Conservation (phyloP, 805 yeast genomes). For the Saccharomycopsis sp. region DNA sequence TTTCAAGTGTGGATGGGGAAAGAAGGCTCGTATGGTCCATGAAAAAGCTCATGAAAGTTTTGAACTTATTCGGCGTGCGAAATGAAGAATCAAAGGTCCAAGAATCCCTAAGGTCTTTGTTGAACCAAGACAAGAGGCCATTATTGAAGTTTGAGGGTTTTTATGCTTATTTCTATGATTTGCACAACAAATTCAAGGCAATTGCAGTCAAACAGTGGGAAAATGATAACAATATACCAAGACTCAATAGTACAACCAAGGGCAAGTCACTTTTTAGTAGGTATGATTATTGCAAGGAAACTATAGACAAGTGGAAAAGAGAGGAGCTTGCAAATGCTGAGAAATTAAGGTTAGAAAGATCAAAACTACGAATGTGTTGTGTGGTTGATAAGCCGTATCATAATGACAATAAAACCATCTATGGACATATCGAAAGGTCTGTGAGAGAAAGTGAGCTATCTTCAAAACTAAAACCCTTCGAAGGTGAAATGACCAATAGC, state of each 20-base stretch:
- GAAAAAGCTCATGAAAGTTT: slow-evolving; percentile 3
- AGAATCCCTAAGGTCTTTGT: background rate
- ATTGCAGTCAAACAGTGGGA: slow-evolving; percentile 16
- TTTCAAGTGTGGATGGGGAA: slow-evolving; percentile 10
- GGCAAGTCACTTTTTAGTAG: slow-evolving; percentile 9
- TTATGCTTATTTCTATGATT: slow-evolving; percentile 13
- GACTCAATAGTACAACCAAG: slow-evolving; percentile 1
- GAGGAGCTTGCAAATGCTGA: background rate
- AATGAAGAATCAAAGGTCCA: background rate
- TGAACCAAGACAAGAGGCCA: slow-evolving; percentile 4
- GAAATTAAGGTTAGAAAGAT: background rate
- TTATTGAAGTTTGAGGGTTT: slow-evolving; percentile 4
- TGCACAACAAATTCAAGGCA: slow-evolving; percentile 9
- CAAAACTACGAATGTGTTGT: background rate
- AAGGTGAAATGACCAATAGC: too few relatives aligned
- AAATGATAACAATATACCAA: slow-evolving; percentile 7
- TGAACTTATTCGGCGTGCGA: slow-evolving; percentile 9
- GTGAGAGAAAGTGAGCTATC: slow-evolving; percentile 6
- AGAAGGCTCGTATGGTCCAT: slow-evolving; percentile 14
- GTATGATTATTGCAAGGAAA: background rate
- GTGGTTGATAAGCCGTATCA: slow-evolving; percentile 4
- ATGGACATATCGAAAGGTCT: slow-evolving; percentile 10
- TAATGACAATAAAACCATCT: slow-evolving; percentile 6
- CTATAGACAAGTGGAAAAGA: slow-evolving; percentile 3
- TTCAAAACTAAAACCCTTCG: too few relatives aligned